Conservation (phyloP, 2,329 filamentous ascomycete genomes). For the Alternaria infectoria region DNA sequence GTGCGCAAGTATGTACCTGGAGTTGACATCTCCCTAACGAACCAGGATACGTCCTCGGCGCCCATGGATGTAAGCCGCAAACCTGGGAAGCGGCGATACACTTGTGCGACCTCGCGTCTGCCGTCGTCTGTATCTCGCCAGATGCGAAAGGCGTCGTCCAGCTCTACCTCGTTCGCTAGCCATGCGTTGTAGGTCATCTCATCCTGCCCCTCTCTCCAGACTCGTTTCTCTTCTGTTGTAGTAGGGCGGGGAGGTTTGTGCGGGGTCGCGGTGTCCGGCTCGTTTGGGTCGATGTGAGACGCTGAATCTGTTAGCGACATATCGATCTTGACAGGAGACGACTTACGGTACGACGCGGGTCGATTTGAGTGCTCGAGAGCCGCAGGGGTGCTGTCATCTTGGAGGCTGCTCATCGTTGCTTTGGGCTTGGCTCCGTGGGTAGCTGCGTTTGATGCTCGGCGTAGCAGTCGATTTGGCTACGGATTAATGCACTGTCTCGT, state of each 20-base stretch:
- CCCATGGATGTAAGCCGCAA: not conserved
- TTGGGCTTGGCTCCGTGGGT: too few species aligned
- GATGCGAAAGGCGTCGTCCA: not conserved
- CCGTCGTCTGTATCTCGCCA: not conserved
- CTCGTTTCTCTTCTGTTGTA: not conserved
- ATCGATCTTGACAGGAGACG: not conserved
- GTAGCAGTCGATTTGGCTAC: too few species aligned
- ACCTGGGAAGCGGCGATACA: not conserved
- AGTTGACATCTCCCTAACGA: not conserved
- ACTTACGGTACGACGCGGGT: not conserved
- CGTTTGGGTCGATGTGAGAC: not conserved
- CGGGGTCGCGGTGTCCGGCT: not conserved
- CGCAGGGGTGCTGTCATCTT: too few species aligned
- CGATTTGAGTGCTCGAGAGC: too few species aligned
- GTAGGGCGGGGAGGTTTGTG: not conserved
- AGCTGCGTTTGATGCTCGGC: too few species aligned
- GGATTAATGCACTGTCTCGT: too few species aligned
- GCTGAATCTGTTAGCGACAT: not conserved
- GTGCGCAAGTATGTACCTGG: not conserved
- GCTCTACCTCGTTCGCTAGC: not conserved
- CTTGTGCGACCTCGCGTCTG: not conserved
- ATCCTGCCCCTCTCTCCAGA: not conserved
- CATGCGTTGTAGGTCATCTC: not conserved
- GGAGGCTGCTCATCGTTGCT: not conserved
- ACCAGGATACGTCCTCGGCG: not conserved